Evolutionary conservation across 306 rosid genomes (phyloP), one percentile per base, ranked within the genome.

Genomic region (Cucurbita argyrosperma): DNA sequence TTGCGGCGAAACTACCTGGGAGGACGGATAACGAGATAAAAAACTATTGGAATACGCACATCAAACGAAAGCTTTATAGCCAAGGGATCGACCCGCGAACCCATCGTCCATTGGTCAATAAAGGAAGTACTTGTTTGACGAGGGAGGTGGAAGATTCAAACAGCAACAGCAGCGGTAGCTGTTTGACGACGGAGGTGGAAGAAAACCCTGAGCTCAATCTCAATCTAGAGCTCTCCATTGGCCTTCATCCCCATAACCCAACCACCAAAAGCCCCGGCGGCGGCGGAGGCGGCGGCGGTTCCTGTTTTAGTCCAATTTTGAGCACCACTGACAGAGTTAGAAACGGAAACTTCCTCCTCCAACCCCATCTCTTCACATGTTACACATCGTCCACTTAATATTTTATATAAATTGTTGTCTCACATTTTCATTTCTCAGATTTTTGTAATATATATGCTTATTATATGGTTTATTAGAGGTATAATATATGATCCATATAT

Each of bases 31-130:
- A 88, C 1, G 92, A 88, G 76, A 88, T 88, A 2, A 88, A 88
- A 39, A 88, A 88, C 74, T 88, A 88, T 0, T 88, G 92, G 92
- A 88, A 88, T 79, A 88, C 92, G 4, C 92, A 88, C 74, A 80
- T 88, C 76, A 88, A 85, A 49, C 47, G 92, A 6, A 88, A 88
- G 55, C 92, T 88, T 54, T 85, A 85, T 10, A 82, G 80, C 70
- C 92, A 85, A 4, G 92, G 92, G 72, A 78, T 88, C 42, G 88
- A 88, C 61, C 92, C 92, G 0, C 88, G 83, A 59, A 85, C 88
- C 4, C 92, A 88, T 74, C 88, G 89, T 0, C 76, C 89, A 4
- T 76, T 87, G 14, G 78, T 76, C 19, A 13, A 60, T 13, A 60
- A 26, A 1, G 35, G 18, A 3, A 35, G 75, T 4, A 3, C 69